These are phyloP conservation scores for Fusarium chuoi DNA, from an alignment of 2,329 filamentous ascomycete genomes.

Conservation along the genomic window DNA sequence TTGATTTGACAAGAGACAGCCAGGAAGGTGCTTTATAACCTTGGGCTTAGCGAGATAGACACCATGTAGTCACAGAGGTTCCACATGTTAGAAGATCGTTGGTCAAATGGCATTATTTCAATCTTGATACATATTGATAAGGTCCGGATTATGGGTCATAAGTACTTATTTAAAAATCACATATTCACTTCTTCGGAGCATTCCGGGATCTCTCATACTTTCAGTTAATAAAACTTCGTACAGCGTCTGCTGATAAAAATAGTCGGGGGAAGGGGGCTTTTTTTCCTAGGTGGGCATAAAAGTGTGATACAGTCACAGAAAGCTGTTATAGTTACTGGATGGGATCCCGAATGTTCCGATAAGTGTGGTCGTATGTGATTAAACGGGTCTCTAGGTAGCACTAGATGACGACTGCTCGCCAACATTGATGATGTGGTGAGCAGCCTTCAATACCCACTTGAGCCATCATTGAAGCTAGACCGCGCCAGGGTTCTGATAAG, in stretches of 20 bases:
- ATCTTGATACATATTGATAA: too few relatives aligned
- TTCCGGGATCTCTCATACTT: too few relatives aligned
- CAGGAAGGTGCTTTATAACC: background rate
- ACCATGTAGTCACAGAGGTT: too few relatives aligned
- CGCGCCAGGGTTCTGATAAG: slow-evolving; percentile 11
- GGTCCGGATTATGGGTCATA: too few relatives aligned
- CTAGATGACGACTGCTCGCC: background rate
- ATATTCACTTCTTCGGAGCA: too few relatives aligned
- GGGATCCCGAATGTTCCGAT: background rate
- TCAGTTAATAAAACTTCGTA: too few relatives aligned
- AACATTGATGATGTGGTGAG: background rate
- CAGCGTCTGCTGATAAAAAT: too few relatives aligned
- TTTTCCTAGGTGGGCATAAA: too few relatives aligned
- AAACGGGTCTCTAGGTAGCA: background rate
- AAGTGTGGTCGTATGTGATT: background rate
- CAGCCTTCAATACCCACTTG: background rate
- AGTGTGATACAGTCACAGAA: too few relatives aligned
- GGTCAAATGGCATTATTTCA: background rate
- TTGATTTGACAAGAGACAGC: background rate
- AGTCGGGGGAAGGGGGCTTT: too few relatives aligned
- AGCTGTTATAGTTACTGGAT: background rate
- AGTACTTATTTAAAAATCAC: too few relatives aligned
- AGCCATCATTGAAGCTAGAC: background rate
- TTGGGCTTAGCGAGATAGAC: background rate
- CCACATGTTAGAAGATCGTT: background rate